Percentiles rank a stretch among this genome's conserved stretches.
These are phyloP conservation scores for Sporobolomyces roseus DNA, from an alignment of 768 basidiomycete species.

Conservation along the genomic window DNA sequence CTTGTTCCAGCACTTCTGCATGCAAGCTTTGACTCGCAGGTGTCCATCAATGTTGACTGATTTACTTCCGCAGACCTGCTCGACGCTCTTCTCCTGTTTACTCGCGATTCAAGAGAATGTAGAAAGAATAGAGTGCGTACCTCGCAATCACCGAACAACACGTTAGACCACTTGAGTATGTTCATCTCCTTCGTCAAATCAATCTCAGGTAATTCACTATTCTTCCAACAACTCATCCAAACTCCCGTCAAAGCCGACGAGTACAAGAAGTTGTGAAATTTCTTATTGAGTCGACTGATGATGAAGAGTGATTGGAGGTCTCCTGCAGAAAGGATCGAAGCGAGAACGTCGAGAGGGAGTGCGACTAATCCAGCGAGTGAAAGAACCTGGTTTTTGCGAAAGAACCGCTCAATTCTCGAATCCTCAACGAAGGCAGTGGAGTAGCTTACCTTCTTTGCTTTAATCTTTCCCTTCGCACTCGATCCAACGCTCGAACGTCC, in stretches of 20 bases:
- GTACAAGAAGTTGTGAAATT: neutral
- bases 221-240: neutral
- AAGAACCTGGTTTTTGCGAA: neutral
- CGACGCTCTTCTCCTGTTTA: too few species aligned
- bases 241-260: neutral
- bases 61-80: neutral
- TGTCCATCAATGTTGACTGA: neutral
- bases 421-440: neutral
- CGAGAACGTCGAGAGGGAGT: constrained; percentile 5
- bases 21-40: neutral
- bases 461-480: neutral
- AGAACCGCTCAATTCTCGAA: neutral
- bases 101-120: too few species aligned
- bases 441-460: constrained; percentile 4
- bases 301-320: constrained; percentile 3
- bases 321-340: neutral
- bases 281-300: neutral
- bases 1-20: neutral
- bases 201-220: neutral
- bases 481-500: neutral
- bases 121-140: too few species aligned
- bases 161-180: neutral
- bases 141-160: constrained; percentile 11
- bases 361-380: neutral
- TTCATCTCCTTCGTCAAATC: neutral